Conservation (phyloP, 306 rosid species). For the Aeschynomene evenia region DNA sequence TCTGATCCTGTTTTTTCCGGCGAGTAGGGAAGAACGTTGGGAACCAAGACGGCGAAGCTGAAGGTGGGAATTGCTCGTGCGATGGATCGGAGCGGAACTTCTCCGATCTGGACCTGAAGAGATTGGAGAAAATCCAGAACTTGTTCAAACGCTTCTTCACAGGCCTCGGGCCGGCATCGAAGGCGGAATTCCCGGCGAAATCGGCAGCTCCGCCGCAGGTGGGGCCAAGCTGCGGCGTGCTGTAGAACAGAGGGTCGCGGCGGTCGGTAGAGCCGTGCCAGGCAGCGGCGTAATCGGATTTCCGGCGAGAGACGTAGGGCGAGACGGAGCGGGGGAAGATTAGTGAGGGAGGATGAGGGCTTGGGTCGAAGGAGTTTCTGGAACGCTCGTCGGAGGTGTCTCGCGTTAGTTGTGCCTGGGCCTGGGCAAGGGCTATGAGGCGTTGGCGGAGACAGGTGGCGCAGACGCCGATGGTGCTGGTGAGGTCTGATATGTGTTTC, state of each 20-base stretch:
- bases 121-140: constrained; percentile 46
- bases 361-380: constrained; percentile 50
- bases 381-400: constrained; percentile 36
- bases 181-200: neutral
- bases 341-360: constrained; percentile 46
- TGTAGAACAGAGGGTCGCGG: constrained; percentile 50
- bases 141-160: constrained; percentile 47
- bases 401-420: constrained; percentile 43
- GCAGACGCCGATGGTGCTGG: constrained; percentile 78
- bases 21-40: constrained; percentile 51
- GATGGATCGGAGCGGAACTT: constrained; percentile 50
- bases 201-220: constrained; percentile 17
- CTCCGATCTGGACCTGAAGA: constrained; percentile 62
- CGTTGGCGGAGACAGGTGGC: constrained; percentile 89
- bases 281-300: constrained; percentile 52
- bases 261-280: constrained; percentile 30
- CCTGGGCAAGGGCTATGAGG: constrained; percentile 46
- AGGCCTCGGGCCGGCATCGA: constrained; percentile 13
- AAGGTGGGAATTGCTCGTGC: constrained; percentile 36
- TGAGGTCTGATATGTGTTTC: constrained; percentile 61
- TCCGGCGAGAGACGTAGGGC: constrained; percentile 75
- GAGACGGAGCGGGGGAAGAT: constrained; percentile 89
- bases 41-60: constrained; percentile 67
- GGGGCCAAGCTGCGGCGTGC: constrained; percentile 88
- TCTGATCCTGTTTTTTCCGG: constrained; percentile 36